phyloP scores from a whole-genome alignment of 2,329 filamentous ascomycete genomes.

The Aspergillus costaricaensis region DNA sequence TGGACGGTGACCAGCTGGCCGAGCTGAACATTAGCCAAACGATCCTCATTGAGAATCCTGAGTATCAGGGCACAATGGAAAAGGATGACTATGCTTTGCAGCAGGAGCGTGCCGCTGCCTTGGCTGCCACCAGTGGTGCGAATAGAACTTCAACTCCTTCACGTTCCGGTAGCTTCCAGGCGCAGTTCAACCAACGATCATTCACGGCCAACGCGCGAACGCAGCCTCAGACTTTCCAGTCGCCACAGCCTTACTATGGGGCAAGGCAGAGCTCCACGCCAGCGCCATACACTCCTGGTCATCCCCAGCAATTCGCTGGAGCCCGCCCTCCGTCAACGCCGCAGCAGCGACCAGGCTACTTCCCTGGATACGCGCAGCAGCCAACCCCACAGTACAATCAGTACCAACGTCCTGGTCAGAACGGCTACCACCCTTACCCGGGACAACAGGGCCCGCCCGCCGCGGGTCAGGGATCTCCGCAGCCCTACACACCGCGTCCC shows the following conservation, averaged over 20 bases:
- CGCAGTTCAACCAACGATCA: slow-evolving; percentile 38
- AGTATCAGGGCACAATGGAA: slow-evolving; percentile 78
- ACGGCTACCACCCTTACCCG: slow-evolving; percentile 38
- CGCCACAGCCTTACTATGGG: slow-evolving; percentile 33
- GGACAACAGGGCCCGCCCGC: slow-evolving; percentile 32
- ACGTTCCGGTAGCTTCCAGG: slow-evolving; percentile 34
- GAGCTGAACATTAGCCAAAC: slow-evolving; percentile 80
- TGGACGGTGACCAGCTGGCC: slow-evolving; percentile 82
- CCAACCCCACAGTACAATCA: slow-evolving; percentile 37
- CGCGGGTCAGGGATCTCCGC: slow-evolving; percentile 35
- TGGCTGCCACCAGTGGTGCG: slow-evolving; percentile 29
- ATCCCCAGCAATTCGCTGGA: slow-evolving; percentile 31
- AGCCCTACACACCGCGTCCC: slow-evolving; percentile 39
- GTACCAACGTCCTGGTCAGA: slow-evolving; percentile 42
- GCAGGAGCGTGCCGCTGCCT: slow-evolving; percentile 41
- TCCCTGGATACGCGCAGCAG: slow-evolving; percentile 40
- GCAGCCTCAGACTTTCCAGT: slow-evolving; percentile 31
- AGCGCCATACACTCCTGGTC: slow-evolving; percentile 36
- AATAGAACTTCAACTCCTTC: slow-evolving; percentile 40
- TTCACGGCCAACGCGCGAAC: slow-evolving; percentile 33
- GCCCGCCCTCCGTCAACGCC: slow-evolving; percentile 39
- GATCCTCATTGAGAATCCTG: slow-evolving; percentile 70
- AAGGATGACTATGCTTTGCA: slow-evolving; percentile 70
- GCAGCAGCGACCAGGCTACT: slow-evolving; percentile 39
- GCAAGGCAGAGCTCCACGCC: slow-evolving; percentile 35